phyloP scores from a whole-genome alignment of 768 basidiomycete species.

The Cantharellus anzutake region DNA sequence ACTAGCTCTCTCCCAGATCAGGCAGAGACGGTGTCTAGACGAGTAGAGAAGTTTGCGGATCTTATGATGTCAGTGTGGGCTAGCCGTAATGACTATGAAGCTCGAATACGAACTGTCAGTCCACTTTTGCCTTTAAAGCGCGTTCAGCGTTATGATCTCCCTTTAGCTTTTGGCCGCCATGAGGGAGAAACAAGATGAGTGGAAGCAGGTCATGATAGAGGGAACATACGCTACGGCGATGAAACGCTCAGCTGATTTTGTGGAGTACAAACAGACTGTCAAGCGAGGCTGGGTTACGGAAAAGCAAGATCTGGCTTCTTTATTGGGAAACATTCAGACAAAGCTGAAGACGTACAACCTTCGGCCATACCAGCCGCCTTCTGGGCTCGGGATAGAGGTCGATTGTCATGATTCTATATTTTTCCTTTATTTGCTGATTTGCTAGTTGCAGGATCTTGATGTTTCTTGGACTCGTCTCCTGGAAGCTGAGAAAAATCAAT shows the following conservation, averaged over 20 bases:
- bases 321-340: constrained; percentile 86
- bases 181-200: constrained; percentile 42
- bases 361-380: constrained; percentile 61
- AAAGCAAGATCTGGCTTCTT: constrained; percentile 66
- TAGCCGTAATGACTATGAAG: constrained; percentile 80
- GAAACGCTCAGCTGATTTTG: constrained; percentile 49
- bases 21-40: constrained; percentile 79
- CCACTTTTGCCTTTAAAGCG: background rate
- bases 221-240: constrained; percentile 73
- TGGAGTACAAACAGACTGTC: constrained; percentile 63
- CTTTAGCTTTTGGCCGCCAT: constrained; percentile 35
- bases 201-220: constrained; percentile 45
- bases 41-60: constrained; percentile 91
- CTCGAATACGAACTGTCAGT: constrained; percentile 52
- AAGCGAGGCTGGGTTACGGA: constrained; percentile 84
- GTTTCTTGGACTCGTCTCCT: constrained; percentile 55
- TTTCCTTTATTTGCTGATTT: constrained; percentile 2
- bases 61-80: constrained; percentile 87
- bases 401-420: constrained; percentile 10
- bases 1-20: constrained; percentile 39
- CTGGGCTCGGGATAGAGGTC: constrained; percentile 43
- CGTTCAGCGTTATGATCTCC: background rate
- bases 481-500: constrained; percentile 53
- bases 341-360: constrained; percentile 84
- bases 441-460: constrained; percentile 40